phyloP scores from a whole-genome alignment of 2,329 filamentous ascomycete genomes.

The Cladophialophora bantiana region DNA sequence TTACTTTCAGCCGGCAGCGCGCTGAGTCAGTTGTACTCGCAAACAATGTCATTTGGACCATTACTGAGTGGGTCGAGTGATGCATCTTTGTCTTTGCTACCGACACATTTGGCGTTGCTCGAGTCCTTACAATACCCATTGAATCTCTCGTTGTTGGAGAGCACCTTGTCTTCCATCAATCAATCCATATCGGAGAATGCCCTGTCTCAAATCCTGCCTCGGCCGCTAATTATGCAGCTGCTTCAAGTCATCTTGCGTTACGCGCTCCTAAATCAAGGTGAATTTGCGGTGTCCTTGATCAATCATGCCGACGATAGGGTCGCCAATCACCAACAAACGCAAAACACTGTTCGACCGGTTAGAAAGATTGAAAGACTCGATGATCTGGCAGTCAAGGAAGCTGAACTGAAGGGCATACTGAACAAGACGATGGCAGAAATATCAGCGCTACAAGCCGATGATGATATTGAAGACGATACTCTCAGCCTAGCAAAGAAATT shows the following conservation, averaged over 20 bases:
- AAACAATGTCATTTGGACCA: constrained; percentile 43
- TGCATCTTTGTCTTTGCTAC: constrained; percentile 43
- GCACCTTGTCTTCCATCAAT: constrained; percentile 76
- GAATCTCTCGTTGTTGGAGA: constrained; percentile 72
- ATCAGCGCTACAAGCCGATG: constrained; percentile 77
- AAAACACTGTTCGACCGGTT: constrained; percentile 51
- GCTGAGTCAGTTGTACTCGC: constrained; percentile 76
- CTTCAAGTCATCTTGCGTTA: constrained; percentile 82
- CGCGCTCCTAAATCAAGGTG: constrained; percentile 84
- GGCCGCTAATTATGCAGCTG: constrained; percentile 76
- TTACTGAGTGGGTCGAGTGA: constrained; percentile 37
- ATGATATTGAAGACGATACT: constrained; percentile 75
- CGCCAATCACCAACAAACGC: constrained; percentile 68
- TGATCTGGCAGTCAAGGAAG: constrained; percentile 78
- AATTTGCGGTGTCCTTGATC: constrained; percentile 88
- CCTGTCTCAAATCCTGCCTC: constrained; percentile 80
- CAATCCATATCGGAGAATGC: constrained; percentile 83
- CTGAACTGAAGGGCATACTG: constrained; percentile 80
- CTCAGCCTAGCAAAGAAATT: constrained; percentile 83
- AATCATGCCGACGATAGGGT: constrained; percentile 83
- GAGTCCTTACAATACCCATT: constrained; percentile 72
- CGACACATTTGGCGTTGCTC: constrained; percentile 41
- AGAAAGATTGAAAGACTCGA: constrained; percentile 52
- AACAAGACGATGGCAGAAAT: constrained; percentile 80
- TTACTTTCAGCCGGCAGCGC: constrained; percentile 92